Conservation (phyloP, 345 rosid genomes). For the Moricandia arvensis region DNA sequence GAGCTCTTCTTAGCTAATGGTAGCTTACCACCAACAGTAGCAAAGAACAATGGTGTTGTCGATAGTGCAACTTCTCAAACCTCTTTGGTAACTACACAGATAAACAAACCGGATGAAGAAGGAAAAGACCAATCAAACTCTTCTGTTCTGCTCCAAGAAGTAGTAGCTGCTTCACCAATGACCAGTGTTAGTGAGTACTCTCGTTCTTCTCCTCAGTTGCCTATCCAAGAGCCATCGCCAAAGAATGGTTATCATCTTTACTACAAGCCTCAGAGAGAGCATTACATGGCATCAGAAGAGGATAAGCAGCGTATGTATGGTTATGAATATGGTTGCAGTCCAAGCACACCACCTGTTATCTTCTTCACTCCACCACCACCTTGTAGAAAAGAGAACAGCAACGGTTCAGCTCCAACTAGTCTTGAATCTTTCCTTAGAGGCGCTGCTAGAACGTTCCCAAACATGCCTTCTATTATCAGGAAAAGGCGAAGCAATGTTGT, state of each 20-base stretch:
- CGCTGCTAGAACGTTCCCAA: conserved; percentile 80
- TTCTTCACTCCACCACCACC: conserved; percentile 75
- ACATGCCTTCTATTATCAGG: conserved; percentile 87
- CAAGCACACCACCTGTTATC: conserved; percentile 53
- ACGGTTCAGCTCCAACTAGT: conserved; percentile 48
- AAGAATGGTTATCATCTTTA: conserved; percentile 43
- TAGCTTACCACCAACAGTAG: conserved; percentile 64
- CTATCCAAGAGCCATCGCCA: conserved; percentile 26
- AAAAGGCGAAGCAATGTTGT: conserved; percentile 53
- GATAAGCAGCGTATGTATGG: conserved; percentile 42
- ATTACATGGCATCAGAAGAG: conserved; percentile 37
- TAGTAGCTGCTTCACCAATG: conserved; percentile 47
- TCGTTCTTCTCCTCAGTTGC: conserved; percentile 45
- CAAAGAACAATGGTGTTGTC: conserved; percentile 44
- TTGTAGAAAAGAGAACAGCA: conserved; percentile 43
- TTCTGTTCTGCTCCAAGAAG: conserved; percentile 41
- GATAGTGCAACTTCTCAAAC: conserved; percentile 48
- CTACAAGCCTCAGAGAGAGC: conserved; percentile 53
- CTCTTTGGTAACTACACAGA: conserved; percentile 48
- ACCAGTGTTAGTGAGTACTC: conserved; percentile 44
- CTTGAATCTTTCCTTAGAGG: conserved; percentile 70
- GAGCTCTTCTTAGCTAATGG: conserved; percentile 72
- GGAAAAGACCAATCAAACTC: conserved; percentile 50
- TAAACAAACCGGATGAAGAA: conserved; percentile 48
- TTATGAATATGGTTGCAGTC: conserved; percentile 47